phyloP scores from a whole-genome alignment of 106 monocot genomes.

The Acanthochlamys bracteata region DNA sequence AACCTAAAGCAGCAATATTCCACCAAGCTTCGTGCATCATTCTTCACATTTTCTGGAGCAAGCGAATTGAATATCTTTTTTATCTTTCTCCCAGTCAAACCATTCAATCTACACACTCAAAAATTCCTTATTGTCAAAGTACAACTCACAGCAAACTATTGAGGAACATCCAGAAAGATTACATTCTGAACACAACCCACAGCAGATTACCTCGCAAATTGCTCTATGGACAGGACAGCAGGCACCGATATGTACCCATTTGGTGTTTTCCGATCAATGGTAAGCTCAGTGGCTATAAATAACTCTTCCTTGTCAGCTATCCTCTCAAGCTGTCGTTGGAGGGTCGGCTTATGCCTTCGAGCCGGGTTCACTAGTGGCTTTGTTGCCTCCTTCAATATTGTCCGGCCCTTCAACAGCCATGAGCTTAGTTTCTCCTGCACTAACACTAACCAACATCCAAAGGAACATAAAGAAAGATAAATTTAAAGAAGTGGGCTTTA shows the following conservation, averaged over 20 bases:
- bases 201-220: slow-evolving; percentile 67
- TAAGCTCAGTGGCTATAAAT: slow-evolving; percentile 43
- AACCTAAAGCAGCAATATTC: slow-evolving; percentile 97
- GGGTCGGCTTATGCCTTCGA: slow-evolving; percentile 11
- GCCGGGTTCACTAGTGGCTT: slow-evolving; percentile 45
- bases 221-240: slow-evolving; percentile 71
- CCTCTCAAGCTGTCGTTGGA: slow-evolving; percentile 16
- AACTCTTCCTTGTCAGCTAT: slow-evolving; percentile 35
- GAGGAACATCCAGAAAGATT: background rate
- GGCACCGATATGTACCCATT: slow-evolving; percentile 57
- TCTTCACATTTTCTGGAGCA: slow-evolving; percentile 40
- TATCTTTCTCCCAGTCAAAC: slow-evolving; percentile 78
- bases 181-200: background rate
- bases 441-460: slow-evolving; percentile 18
- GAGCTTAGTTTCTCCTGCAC: slow-evolving; percentile 59
- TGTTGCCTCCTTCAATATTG: slow-evolving; percentile 40
- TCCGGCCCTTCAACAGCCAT: slow-evolving; percentile 61
- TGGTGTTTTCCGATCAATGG: slow-evolving; percentile 46
- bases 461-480: background rate
- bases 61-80: slow-evolving; percentile 68
- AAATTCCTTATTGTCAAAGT: background rate
- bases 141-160: background rate
- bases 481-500: too few species aligned
- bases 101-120: slow-evolving; percentile 60
- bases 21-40: slow-evolving; percentile 71